phyloP scores from a whole-genome alignment of 495 filamentous ascomycete species.

The Neurospora sp. region DNA sequence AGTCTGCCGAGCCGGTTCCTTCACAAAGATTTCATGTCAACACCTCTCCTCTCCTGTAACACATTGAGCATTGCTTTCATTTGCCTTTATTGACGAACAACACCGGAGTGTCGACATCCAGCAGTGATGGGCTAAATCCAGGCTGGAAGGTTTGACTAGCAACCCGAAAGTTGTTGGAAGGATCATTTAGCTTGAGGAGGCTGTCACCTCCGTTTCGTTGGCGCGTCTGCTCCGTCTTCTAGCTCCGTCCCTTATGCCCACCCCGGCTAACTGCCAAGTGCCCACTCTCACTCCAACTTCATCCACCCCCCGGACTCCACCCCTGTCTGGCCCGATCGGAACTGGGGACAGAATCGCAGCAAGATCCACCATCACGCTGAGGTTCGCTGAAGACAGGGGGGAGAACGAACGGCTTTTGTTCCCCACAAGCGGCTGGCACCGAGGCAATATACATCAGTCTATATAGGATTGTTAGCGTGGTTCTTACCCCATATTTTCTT shows the following conservation, averaged over 20 bases:
- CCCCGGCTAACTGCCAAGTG: not conserved
- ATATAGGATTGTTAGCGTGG: too few relatives aligned
- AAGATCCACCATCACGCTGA: not conserved
- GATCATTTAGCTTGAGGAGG: not conserved
- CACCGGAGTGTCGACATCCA: not conserved
- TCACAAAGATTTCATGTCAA: not conserved
- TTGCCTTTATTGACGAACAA: not conserved
- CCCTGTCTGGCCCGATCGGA: slow-evolving; percentile 15
- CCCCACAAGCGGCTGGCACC: slow-evolving; percentile 12
- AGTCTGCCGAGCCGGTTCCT: not conserved
- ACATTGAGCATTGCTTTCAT: not conserved
- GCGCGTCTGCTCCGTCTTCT: not conserved
- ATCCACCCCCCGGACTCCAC: not conserved
- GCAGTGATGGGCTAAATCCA: not conserved
- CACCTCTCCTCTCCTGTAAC: not conserved
- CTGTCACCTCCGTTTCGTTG: not conserved
- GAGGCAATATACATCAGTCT: not conserved
- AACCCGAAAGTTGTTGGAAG: not conserved
- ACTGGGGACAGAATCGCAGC: not conserved
- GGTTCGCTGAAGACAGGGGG: slow-evolving; percentile 3
- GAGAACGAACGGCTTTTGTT: not conserved
- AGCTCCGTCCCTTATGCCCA: not conserved
- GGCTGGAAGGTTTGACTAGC: not conserved
- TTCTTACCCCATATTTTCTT: too few relatives aligned
- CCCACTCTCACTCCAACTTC: not conserved